Conservation (phyloP, 352 stramenopile genomes). For the Blastocystis sp. region DNA sequence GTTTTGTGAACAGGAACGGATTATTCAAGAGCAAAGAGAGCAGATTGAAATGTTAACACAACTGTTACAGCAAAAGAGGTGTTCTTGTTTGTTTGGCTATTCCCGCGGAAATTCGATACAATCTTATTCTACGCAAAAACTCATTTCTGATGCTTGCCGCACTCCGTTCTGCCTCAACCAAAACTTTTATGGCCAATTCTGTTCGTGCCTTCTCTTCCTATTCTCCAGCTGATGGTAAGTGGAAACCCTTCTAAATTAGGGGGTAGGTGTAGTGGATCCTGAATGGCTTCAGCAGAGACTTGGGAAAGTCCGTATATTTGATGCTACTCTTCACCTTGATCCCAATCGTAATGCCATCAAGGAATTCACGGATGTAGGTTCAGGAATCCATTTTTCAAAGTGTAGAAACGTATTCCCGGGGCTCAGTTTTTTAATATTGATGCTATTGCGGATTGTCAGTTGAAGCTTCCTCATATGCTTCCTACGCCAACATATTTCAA, state of each 20-base stretch:
- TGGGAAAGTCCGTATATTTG: constrained; percentile 54
- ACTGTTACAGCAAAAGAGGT: not conserved
- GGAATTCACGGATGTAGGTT: constrained; percentile 51
- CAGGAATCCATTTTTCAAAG: not conserved
- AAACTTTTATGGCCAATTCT: not conserved
- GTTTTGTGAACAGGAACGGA: constrained; percentile 32
- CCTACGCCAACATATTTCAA: constrained; percentile 61
- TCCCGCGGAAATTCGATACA: not conserved
- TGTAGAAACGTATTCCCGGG: constrained; percentile 57
- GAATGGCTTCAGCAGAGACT: constrained; percentile 60
- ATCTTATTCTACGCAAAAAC: not conserved
- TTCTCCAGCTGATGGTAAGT: constrained; percentile 53
- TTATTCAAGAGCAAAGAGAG: constrained; percentile 38
- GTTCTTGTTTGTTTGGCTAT: constrained; percentile 7
- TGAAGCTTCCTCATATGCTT: constrained; percentile 62
- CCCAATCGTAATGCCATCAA: constrained; percentile 18
- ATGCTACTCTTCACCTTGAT: constrained; percentile 59
- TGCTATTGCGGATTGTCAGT: constrained; percentile 41
- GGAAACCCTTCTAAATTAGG: not conserved
- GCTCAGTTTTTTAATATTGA: constrained; percentile 67
- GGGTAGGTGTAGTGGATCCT: constrained; percentile 55
- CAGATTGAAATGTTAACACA: constrained; percentile 3
- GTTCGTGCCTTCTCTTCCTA: constrained; percentile 50
- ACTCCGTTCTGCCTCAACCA: not conserved
- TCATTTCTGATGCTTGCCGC: not conserved